A percentile compares a stretch with the other conserved stretches of the same genome.
phyloP scores from a whole-genome alignment of 169 alveolate genomes.

The Plasmodium vivax region DNA sequence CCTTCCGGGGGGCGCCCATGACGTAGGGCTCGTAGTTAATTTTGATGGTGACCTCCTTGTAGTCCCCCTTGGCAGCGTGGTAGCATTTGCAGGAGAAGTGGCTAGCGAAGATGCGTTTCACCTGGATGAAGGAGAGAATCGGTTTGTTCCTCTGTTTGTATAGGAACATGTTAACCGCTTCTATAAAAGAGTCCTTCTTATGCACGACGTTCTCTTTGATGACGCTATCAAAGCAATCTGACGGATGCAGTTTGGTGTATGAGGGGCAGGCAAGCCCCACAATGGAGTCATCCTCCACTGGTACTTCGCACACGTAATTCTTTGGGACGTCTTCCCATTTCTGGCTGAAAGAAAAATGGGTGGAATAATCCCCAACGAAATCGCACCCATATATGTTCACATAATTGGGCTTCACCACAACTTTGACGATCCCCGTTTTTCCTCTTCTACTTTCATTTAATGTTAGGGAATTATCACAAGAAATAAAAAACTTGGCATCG shows the following conservation, averaged over 20 bases:
- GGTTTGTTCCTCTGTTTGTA: conserved; percentile 31
- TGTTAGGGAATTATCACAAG: conserved; percentile 58
- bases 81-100: conserved; percentile 40
- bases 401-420: conserved; percentile 15
- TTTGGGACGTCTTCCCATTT: conserved; percentile 29
- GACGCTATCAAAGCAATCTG: conserved; percentile 58
- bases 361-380: conserved; percentile 46
- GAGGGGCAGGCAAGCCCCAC: conserved; percentile 63
- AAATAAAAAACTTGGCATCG: conserved; percentile 39
- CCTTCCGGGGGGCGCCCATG: conserved; percentile 22
- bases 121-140: conserved; percentile 46
- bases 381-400: conserved; percentile 57
- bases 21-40: conserved; percentile 34
- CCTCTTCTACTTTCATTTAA: conserved; percentile 58
- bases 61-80: background rate
- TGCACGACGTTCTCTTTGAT: conserved; percentile 2
- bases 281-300: conserved; percentile 39
- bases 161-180: conserved; percentile 13
- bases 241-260: conserved; percentile 38
- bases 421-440: conserved; percentile 43
- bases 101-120: background rate
- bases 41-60: conserved; percentile 48
- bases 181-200: conserved; percentile 17
- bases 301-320: conserved; percentile 43
- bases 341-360: conserved; percentile 21